Percentiles rank a stretch among this genome's conserved stretches.
These are phyloP conservation scores for Mucor circinelloides DNA, from an alignment of 371 early-diverging fungal species.

Conservation along the genomic window DNA sequence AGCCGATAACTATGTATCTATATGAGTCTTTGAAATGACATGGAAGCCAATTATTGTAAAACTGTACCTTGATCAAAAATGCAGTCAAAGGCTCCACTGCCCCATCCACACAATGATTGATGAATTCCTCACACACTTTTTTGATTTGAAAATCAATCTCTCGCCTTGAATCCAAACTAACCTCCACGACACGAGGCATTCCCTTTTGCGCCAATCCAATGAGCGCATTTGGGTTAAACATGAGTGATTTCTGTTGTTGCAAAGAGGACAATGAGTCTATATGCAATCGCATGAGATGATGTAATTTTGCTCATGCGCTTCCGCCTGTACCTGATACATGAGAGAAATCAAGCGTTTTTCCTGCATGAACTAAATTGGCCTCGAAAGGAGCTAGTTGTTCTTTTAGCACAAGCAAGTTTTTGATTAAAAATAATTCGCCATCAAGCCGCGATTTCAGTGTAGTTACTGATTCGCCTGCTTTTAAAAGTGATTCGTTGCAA, in stretches of 20 bases:
- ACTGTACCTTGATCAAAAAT: slow-evolving; percentile 72
- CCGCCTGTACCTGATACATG: slow-evolving; percentile 51
- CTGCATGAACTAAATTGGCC: slow-evolving; percentile 69
- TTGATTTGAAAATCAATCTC: slow-evolving; percentile 76
- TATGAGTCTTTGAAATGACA: background rate
- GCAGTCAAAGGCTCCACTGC: slow-evolving; percentile 67
- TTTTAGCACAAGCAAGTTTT: slow-evolving; percentile 78
- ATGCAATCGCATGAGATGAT: background rate
- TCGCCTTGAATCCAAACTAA: slow-evolving; percentile 56
- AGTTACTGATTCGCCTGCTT: slow-evolving; percentile 50
- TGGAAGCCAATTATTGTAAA: background rate
- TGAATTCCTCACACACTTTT: slow-evolving; percentile 76
- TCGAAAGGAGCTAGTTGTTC: slow-evolving; percentile 83
- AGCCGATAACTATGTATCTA: slow-evolving; percentile 25
- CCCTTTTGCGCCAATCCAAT: slow-evolving; percentile 61
- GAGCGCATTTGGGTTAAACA: slow-evolving; percentile 49
- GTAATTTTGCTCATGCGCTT: background rate
- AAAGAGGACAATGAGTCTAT: slow-evolving; percentile 44
- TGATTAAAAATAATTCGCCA: slow-evolving; percentile 79
- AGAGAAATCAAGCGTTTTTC: slow-evolving; percentile 72
- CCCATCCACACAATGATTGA: slow-evolving; percentile 63
- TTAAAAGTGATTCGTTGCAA: slow-evolving; percentile 64
- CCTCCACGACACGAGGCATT: slow-evolving; percentile 63
- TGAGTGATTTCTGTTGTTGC: slow-evolving; percentile 43
- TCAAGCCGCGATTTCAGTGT: slow-evolving; percentile 60